phyloP scores from a whole-genome alignment of 306 rosid species.

The Quercus wislizeni region DNA sequence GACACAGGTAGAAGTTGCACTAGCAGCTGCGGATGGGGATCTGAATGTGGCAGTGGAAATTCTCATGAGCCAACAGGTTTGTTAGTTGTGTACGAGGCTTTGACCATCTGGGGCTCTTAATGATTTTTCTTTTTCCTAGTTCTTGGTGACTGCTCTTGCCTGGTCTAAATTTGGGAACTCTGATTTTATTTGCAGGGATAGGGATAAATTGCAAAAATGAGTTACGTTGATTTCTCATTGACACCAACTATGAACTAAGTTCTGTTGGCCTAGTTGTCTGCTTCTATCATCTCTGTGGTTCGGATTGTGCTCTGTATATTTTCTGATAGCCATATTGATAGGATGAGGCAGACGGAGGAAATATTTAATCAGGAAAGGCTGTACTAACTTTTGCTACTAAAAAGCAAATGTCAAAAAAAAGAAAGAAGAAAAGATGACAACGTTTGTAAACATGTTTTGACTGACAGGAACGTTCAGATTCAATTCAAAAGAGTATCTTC shows the following conservation, averaged over 20 bases:
- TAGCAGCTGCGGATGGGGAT: conserved; percentile 98
- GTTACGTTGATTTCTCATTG: not conserved
- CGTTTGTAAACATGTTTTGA: not conserved
- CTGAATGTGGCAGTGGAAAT: conserved; percentile 87
- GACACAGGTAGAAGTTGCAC: conserved; percentile 98
- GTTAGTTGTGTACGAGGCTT: not conserved
- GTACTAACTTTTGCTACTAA: not conserved
- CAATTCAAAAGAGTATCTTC: not conserved
- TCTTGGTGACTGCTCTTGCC: not conserved
- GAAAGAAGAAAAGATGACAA: not conserved
- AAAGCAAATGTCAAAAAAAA: no score
- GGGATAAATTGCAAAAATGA: conserved; percentile 31
- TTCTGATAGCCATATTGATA: not conserved
- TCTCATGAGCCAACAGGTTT: conserved; percentile 96
- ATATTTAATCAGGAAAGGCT: not conserved
- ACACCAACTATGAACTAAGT: not conserved
- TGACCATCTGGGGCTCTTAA: not conserved
- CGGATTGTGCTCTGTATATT: not conserved
- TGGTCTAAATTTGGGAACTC: conserved; percentile 1
- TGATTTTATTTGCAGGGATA: conserved; percentile 51
- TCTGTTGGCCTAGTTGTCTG: not conserved
- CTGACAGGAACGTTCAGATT: not conserved
- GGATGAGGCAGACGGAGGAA: not conserved
- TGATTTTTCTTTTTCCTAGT: not conserved
- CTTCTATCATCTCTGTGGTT: not conserved